phyloP scores from a whole-genome alignment of 2,329 filamentous ascomycete genomes.

The Penicillium capsulatum region DNA sequence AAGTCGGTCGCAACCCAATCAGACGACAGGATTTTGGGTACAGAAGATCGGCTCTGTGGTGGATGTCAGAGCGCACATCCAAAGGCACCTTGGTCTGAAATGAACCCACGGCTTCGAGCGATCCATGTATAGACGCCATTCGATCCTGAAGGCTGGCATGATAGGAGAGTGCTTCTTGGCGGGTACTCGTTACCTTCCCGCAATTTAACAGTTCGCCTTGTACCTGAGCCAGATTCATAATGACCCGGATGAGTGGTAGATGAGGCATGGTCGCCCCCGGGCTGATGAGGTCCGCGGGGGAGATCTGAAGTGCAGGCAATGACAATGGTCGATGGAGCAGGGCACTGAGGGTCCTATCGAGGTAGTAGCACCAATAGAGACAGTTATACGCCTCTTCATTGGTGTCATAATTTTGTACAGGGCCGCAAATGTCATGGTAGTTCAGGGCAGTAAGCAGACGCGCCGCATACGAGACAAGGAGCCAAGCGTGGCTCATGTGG shows the following conservation, averaged over 20 bases:
- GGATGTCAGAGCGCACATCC: not conserved
- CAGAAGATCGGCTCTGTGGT: conserved; percentile 11
- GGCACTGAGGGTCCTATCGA: conserved; percentile 25
- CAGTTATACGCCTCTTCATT: conserved; percentile 20
- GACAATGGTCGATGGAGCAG: conserved; percentile 23
- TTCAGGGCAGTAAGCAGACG: conserved; percentile 23
- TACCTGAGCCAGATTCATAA: conserved; percentile 14
- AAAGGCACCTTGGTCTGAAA: not conserved
- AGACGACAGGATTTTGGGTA: conserved; percentile 8
- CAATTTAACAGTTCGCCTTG: conserved; percentile 14
- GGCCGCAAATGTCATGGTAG: conserved; percentile 16
- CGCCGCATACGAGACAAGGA: conserved; percentile 25
- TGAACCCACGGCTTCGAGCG: conserved; percentile 16
- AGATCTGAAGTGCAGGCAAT: conserved; percentile 14
- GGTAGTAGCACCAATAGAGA: conserved; percentile 28
- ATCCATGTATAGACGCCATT: conserved; percentile 18
- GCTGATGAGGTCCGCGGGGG: conserved; percentile 5
- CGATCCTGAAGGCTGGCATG: conserved; percentile 14
- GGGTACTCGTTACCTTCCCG: conserved; percentile 5
- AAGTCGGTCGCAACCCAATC: conserved; percentile 25
- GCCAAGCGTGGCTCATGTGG: conserved; percentile 23
- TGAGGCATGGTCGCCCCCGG: conserved; percentile 3
- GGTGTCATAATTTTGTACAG: not conserved
- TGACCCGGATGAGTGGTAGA: conserved; percentile 11
- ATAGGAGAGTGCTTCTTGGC: conserved; percentile 11